A percentile compares a stretch with the other conserved stretches of the same genome.
phyloP scores from a whole-genome alignment of 1,139 yeast genomes.

The Taphrina deformans region DNA sequence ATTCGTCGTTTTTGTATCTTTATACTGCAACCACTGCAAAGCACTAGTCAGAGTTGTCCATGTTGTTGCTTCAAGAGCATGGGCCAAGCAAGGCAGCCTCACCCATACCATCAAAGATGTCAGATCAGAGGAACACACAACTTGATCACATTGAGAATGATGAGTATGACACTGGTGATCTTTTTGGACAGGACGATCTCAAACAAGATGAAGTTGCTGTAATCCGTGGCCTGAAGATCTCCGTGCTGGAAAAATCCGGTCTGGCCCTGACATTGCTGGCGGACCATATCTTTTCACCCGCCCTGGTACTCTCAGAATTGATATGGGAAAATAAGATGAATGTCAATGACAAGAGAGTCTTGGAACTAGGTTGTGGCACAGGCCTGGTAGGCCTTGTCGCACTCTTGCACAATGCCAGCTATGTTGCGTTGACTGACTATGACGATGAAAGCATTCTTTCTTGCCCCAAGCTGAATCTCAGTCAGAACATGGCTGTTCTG shows the following conservation, averaged over 20 bases:
- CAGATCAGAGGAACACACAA: neutral
- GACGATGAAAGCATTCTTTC: slow-evolving; percentile 18
- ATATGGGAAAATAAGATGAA: neutral
- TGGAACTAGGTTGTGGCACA: slow-evolving; percentile 19
- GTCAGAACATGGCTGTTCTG: neutral
- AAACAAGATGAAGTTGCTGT: neutral
- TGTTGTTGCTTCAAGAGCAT: no score
- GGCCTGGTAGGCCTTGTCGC: slow-evolving; percentile 16
- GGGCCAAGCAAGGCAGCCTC: neutral
- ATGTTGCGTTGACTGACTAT: slow-evolving; percentile 9
- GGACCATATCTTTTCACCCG: slow-evolving; percentile 19
- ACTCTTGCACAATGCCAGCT: neutral
- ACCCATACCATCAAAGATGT: neutral
- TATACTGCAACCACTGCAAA: neutral
- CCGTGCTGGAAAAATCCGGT: slow-evolving; percentile 11
- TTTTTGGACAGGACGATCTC: slow-evolving; percentile 1
- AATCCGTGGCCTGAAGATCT: slow-evolving; percentile 10
- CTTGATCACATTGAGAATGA: neutral
- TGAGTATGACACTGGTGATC: slow-evolving; percentile 3
- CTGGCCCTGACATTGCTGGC: slow-evolving; percentile 10
- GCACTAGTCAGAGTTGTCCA: no score
- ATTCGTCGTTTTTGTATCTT: no score
- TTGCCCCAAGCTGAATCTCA: slow-evolving; percentile 6
- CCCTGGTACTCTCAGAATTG: slow-evolving; percentile 7
- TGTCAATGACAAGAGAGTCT: neutral